Base-by-base conservation (phyloP, 306 rosid genomes). In the Lathyrus oleraceus region DNA sequence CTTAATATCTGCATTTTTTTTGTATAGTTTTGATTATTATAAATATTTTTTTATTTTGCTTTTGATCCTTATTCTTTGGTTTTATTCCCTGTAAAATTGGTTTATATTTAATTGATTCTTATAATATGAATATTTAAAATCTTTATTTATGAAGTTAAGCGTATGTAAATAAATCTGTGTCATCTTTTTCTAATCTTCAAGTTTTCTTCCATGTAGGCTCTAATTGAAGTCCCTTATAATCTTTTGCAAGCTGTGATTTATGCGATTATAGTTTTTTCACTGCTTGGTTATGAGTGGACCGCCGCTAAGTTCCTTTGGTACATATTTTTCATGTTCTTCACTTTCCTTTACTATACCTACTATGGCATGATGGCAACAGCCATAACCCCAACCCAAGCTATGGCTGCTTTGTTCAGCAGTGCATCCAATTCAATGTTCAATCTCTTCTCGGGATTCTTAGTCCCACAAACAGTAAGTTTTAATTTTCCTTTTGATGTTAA, bases 351-450 rank as follows among this genome's bases (percentile, higher is more conserved):
- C 71, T 85, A 56, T 23, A 85, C 89, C 49, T 85, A 70, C 72
- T 85, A 74, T 59, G 89, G 89, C 57, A 82, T 82, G 89, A 85
- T 85, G 89, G 32, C 75, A 0, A 72, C 51, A 38, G 85, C 89
- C 32, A 49, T 82, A 38, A 74, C 87, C 10, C 87, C 87, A 3
- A 82, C 71, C 67, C 81, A 65, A 51, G 61, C 51, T 57, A 59
- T 77, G 5, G 64, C 82, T 4, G 17, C 49, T 49, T 61, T 82
- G 52, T 1, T 78, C 28, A 15, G 79, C 19, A 5, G 67, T 25
- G 63, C 79, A 14, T 65, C 75, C 48, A 82, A 61, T 44, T 44
- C 62, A 44, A 8, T 79, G 2, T 85, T 84, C 81, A 82, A 85
- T 57, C 60, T 76, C 39, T 85, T 82, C 53, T 21, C 86, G 10